A percentile compares a stretch with the other conserved stretches of the same genome.
phyloP scores from a whole-genome alignment of 208 protist species.

The Naegleria fowleri region DNA sequence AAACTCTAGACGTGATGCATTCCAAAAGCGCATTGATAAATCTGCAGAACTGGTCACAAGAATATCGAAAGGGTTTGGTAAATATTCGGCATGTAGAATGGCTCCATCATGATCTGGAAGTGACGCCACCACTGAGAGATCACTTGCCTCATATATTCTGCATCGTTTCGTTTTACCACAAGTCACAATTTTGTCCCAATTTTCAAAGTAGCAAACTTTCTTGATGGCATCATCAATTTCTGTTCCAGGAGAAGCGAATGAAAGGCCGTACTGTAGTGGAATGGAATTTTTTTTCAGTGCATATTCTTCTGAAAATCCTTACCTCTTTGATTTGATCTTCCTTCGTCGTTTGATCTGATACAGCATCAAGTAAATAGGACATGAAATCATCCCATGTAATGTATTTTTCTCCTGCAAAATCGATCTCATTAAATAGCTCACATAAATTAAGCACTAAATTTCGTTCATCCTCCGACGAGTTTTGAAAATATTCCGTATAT shows the following conservation, averaged over 20 bases:
- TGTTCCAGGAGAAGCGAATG: too few species aligned
- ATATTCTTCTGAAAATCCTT: too few species aligned
- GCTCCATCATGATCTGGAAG: slow-evolving; percentile 16
- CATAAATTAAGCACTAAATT: slow-evolving; percentile 6
- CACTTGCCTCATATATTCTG: neutral
- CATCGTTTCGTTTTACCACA: slow-evolving; percentile 18
- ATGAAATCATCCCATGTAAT: slow-evolving; percentile 29
- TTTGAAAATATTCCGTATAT: neutral
- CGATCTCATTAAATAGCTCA: slow-evolving; percentile 33
- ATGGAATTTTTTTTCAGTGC: too few species aligned
- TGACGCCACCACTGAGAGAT: neutral
- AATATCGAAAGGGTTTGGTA: neutral
- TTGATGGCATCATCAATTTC: slow-evolving; percentile 16
- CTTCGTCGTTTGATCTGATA: neutral
- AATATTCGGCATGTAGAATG: slow-evolving; percentile 24
- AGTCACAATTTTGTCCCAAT: slow-evolving; percentile 20
- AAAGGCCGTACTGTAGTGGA: neutral
- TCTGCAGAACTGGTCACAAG: slow-evolving; percentile 16
- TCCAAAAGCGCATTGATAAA: slow-evolving; percentile 6
- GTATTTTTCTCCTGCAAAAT: slow-evolving; percentile 27
- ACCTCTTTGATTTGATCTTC: slow-evolving; percentile 8
- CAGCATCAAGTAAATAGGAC: slow-evolving; percentile 22
- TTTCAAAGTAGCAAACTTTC: slow-evolving; percentile 17
- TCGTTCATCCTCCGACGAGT: neutral
- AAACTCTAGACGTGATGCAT: neutral